Evolutionary conservation across 495 filamentous ascomycete species (phyloP).

Genomic region (Evernia prunastri): DNA sequence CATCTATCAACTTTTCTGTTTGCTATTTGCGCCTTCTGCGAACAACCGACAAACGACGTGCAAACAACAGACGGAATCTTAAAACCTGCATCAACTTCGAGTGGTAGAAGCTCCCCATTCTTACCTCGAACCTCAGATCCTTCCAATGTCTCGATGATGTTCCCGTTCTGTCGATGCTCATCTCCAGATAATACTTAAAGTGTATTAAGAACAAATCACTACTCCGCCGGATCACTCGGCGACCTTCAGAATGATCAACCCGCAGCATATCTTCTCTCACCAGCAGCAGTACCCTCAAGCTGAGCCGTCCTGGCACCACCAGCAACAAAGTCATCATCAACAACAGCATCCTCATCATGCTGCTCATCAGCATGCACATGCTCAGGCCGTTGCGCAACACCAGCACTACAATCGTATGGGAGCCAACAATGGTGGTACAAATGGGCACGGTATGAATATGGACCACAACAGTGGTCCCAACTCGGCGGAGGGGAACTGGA

Average conservation of each 20-base stretch:
- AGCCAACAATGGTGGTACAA: conserved; percentile 40
- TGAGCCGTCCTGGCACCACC: conserved; percentile 74
- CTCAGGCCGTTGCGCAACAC: conserved; percentile 61
- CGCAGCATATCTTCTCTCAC: conserved; percentile 60
- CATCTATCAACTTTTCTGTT: background rate
- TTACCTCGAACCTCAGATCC: conserved; percentile 4
- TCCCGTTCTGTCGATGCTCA: conserved; percentile 5
- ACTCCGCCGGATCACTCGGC: conserved; percentile 3
- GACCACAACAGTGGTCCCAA: conserved; percentile 50
- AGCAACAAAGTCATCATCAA: conserved; percentile 54
- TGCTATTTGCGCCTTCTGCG: background rate
- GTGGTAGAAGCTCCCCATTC: background rate
- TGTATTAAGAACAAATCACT: background rate
- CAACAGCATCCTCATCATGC: conserved; percentile 54
- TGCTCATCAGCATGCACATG: conserved; percentile 56
- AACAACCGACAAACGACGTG: background rate
- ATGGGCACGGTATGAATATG: conserved; percentile 41
- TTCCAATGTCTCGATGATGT: conserved; percentile 15
- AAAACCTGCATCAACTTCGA: background rate
- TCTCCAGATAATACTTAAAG: conserved; percentile 12
- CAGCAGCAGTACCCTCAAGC: conserved; percentile 76
- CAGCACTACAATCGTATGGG: conserved; percentile 76
- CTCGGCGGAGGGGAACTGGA: conserved; percentile 53
- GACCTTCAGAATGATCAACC: conserved; percentile 17
- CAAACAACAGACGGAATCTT: background rate